Conservation (phyloP, 257 asterid genomes). For the Gentiana dahurica region DNA sequence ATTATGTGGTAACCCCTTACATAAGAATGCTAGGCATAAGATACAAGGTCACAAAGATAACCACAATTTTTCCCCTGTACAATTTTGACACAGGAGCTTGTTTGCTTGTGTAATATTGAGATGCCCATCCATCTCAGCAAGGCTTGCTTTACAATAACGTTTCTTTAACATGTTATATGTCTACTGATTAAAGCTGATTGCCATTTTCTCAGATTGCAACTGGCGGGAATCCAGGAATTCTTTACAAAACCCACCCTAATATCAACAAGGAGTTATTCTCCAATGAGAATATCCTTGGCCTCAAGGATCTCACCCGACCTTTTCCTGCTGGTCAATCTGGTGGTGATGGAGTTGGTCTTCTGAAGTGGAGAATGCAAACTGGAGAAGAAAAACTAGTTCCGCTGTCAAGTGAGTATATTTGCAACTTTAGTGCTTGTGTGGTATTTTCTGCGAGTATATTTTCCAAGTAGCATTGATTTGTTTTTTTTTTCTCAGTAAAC, state of each 20-base stretch:
- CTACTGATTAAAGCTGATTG: background rate
- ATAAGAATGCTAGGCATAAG: too few species aligned
- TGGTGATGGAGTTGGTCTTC: constrained; percentile 74
- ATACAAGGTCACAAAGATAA: too few species aligned
- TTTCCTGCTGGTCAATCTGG: constrained; percentile 75
- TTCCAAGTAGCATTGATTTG: constrained; percentile 5
- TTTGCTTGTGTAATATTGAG: background rate
- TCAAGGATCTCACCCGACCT: constrained; percentile 69
- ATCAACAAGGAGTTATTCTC: constrained; percentile 75
- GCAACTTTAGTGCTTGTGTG: constrained; percentile 1
- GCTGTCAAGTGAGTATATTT: constrained; percentile 52
- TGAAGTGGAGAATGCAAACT: constrained; percentile 96
- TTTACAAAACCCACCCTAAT: constrained; percentile 87
- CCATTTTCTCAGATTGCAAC: constrained; percentile 58
- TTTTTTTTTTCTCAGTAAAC: constrained; percentile 41
- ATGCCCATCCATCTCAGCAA: too few species aligned
- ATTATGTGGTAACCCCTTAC: too few species aligned
- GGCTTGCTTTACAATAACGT: background rate
- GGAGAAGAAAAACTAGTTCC: constrained; percentile 80
- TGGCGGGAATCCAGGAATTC: constrained; percentile 67
- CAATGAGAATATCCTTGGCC: constrained; percentile 72
- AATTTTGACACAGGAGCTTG: too few species aligned
- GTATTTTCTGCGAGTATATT: background rate
- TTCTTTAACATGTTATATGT: background rate
- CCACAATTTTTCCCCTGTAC: too few species aligned